A percentile compares a stretch with the other conserved stretches of the same genome.
Evolutionary conservation across 73 alveolate genomes (phyloP).

Genomic region (Stentor coeruleus): DNA sequence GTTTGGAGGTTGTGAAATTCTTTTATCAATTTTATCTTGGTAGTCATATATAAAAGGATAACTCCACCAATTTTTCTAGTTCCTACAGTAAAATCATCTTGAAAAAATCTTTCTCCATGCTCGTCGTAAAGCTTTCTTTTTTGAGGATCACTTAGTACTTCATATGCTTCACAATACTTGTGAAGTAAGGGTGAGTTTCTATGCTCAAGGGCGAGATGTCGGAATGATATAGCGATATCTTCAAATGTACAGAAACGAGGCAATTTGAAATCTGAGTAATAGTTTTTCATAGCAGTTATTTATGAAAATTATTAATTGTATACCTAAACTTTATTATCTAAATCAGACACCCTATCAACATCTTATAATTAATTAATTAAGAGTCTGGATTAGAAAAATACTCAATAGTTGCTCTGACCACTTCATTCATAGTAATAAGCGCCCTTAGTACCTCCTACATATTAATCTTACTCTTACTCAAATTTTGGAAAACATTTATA

Average conservation of each 20-base stretch:
- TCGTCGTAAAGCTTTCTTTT: conserved; percentile 74
- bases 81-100: conserved; percentile 78
- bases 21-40: not conserved
- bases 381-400: not conserved
- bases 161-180: conserved; percentile 91
- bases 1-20: conserved; percentile 43
- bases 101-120: conserved; percentile 81
- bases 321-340: no score
- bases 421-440: not conserved
- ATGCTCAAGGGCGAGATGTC: conserved; percentile 72
- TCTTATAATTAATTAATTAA: no score
- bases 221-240: conserved; percentile 81
- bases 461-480: not conserved
- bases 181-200: conserved; percentile 67
- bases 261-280: conserved; percentile 75
- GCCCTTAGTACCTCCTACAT: not conserved
- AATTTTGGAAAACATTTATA: not conserved
- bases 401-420: not conserved
- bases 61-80: conserved; percentile 29
- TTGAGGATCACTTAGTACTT: conserved; percentile 76
- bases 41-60: conserved; percentile 70
- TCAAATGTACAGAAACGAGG: conserved; percentile 73
- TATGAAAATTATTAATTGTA: no score
- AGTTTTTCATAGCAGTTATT: conserved; percentile 44
- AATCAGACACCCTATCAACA: no score